Evolutionary conservation across 2,329 filamentous ascomycete genomes (phyloP).

Genomic region (Metarhizium brunneum): DNA sequence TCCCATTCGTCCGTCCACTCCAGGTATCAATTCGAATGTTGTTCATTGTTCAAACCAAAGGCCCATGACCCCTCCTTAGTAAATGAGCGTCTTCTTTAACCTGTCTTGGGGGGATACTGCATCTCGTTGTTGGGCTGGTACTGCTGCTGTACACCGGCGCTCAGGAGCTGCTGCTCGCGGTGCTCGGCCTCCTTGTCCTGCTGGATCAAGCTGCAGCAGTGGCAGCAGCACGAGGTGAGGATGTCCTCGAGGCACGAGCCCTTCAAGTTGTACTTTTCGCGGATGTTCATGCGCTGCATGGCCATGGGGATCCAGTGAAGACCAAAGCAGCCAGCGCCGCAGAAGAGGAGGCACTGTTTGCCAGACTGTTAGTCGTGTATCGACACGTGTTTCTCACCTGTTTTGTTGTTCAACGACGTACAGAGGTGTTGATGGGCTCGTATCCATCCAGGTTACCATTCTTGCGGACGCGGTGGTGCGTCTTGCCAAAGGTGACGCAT

Average conservation of each 20-base stretch:
- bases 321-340: slow-evolving; percentile 28
- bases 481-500: slow-evolving; percentile 40
- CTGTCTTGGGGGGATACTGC: slow-evolving; percentile 7
- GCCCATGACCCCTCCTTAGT: too few species aligned
- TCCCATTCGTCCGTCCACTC: too few species aligned
- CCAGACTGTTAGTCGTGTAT: neutral
- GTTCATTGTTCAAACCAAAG: too few species aligned
- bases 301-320: slow-evolving; percentile 33
- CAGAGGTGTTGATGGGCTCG: slow-evolving; percentile 36
- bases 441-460: slow-evolving; percentile 31
- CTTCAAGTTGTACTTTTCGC: slow-evolving; percentile 34
- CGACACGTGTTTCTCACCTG: neutral
- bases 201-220: slow-evolving; percentile 35
- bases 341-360: slow-evolving; percentile 32
- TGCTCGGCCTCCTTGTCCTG: slow-evolving; percentile 36
- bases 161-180: slow-evolving; percentile 19
- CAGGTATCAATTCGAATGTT: too few species aligned
- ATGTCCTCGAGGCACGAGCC: slow-evolving; percentile 34
- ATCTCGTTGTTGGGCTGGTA: slow-evolving; percentile 13
- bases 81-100: neutral
- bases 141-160: slow-evolving; percentile 9
- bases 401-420: slow-evolving; percentile 16
- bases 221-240: slow-evolving; percentile 34
- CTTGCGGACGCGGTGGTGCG: slow-evolving; percentile 34
- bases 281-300: slow-evolving; percentile 35